Evolutionary conservation across 2,329 filamentous ascomycete species (phyloP).

Genomic region (Ilyonectria robusta): DNA sequence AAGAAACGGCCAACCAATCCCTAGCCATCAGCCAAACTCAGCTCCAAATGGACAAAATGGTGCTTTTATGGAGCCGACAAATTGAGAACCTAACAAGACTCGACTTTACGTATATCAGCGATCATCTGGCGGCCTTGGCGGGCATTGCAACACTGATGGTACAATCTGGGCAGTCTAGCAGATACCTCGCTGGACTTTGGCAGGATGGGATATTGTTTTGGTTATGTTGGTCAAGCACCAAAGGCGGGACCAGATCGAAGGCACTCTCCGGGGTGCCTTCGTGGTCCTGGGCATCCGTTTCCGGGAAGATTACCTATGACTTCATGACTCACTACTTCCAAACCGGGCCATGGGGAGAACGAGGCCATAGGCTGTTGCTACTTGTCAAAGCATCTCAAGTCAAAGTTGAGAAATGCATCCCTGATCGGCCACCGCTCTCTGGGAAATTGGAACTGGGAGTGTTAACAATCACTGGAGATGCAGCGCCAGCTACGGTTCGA

Average conservation of each 20-base stretch:
- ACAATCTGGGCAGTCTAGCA: constrained; percentile 1
- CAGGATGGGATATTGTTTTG: constrained; percentile 4
- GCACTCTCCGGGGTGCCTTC: constrained; percentile 7
- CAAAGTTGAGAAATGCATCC: background rate
- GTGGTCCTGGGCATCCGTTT: constrained; percentile 19
- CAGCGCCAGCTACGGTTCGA: background rate
- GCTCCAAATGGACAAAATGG: background rate
- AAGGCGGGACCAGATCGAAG: background rate
- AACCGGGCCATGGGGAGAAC: constrained; percentile 12
- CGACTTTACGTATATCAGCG: constrained; percentile 12
- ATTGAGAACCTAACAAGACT: constrained; percentile 12
- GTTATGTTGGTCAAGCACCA: constrained; percentile 11
- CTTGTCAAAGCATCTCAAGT: background rate
- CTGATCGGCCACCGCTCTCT: constrained; percentile 8
- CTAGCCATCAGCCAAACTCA: constrained; percentile 2
- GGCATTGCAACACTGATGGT: constrained; percentile 15
- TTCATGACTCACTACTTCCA: constrained; percentile 13
- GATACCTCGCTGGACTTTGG: constrained; percentile 21
- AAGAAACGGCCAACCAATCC: constrained; percentile 11
- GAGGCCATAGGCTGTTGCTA: constrained; percentile 4
- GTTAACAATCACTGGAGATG: background rate
- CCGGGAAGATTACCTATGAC: background rate
- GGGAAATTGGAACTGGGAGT: constrained; percentile 4
- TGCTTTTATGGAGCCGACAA: constrained; percentile 11
- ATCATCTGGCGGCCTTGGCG: constrained; percentile 12